These are phyloP conservation scores for Claviceps pusilla DNA, from an alignment of 2,329 filamentous ascomycete genomes.

Conservation along the genomic window DNA sequence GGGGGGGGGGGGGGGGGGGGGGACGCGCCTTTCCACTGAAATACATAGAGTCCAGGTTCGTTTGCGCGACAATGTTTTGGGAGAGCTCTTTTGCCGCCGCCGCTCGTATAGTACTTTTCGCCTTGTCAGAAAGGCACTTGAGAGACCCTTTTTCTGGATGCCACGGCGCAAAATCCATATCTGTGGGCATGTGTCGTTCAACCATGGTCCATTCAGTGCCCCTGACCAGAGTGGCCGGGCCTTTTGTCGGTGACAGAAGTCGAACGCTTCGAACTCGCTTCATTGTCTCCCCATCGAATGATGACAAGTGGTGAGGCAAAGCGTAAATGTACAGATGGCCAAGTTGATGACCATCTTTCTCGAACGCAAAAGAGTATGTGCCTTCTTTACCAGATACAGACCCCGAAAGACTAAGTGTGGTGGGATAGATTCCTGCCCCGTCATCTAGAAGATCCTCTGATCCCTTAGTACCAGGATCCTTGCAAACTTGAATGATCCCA, in stretches of 20 bases:
- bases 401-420: constrained; percentile 48
- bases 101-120: constrained; percentile 42
- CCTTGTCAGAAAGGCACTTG: constrained; percentile 32
- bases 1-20: not conserved
- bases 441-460: constrained; percentile 59
- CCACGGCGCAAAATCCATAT: constrained; percentile 72
- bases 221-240: constrained; percentile 55
- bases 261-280: constrained; percentile 40
- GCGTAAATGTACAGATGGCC: constrained; percentile 67
- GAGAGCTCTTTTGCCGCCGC: constrained; percentile 58
- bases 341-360: constrained; percentile 48
- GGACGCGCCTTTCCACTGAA: constrained; percentile 63
- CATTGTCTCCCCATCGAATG: constrained; percentile 46
- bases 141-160: constrained; percentile 35
- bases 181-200: constrained; percentile 55
- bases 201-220: constrained; percentile 64
- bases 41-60: constrained; percentile 76
- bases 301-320: constrained; percentile 69
- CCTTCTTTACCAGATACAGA: constrained; percentile 43
- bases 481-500: constrained; percentile 71
- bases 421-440: constrained; percentile 61
- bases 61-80: constrained; percentile 59
- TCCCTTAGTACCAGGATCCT: constrained; percentile 42
- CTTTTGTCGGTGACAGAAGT: constrained; percentile 75
- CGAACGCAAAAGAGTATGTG: constrained; percentile 58